phyloP scores from a whole-genome alignment of 805 yeast species.

The Suhomyces prunicola region DNA sequence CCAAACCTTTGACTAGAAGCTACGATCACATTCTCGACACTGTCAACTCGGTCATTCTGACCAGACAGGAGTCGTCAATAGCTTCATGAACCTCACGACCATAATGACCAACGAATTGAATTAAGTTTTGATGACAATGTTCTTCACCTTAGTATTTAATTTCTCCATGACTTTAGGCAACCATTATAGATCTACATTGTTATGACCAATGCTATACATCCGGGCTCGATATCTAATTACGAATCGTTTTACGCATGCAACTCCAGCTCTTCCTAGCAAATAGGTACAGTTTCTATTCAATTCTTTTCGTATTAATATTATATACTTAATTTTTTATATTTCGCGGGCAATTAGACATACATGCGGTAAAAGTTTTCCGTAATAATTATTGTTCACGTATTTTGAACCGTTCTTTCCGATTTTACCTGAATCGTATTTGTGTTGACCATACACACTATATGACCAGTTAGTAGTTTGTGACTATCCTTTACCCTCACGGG shows the following conservation, averaged over 20 bases:
- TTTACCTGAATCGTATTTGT: neutral
- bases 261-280: neutral
- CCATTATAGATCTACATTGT: neutral
- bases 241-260: neutral
- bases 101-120: neutral
- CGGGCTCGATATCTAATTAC: neutral
- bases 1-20: slow-evolving; percentile 34
- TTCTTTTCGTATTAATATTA: neutral
- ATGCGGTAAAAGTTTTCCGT: neutral
- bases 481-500: neutral
- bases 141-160: neutral
- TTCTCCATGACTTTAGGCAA: neutral
- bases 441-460: neutral
- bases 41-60: slow-evolving; percentile 14
- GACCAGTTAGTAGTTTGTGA: neutral
- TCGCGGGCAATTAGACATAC: neutral
- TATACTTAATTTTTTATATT: neutral
- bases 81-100: neutral
- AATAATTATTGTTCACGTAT: neutral
- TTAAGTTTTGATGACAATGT: neutral
- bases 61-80: neutral
- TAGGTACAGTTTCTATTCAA: neutral
- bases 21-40: slow-evolving; percentile 16
- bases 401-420: neutral
- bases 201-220: neutral